phyloP scores from a whole-genome alignment of 805 yeast genomes.

The Candida pseudoglaebosa region DNA sequence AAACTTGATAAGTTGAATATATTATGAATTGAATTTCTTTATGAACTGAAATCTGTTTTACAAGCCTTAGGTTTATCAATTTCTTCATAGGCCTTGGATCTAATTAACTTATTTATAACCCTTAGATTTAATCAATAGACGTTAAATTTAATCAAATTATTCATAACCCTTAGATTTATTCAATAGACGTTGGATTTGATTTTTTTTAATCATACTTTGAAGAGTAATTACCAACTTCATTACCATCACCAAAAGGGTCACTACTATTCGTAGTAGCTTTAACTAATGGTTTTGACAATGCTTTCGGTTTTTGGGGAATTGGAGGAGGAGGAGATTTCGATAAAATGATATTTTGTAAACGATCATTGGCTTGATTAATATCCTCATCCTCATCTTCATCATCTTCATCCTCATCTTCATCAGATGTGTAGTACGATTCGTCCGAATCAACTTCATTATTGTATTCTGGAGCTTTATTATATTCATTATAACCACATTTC shows the following conservation, averaged over 20 bases:
- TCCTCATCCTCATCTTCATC: conserved; percentile 15
- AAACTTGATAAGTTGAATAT: too few species aligned
- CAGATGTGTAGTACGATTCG: conserved; percentile 36
- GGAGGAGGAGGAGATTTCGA: conserved; percentile 24
- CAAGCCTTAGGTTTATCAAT: too few species aligned
- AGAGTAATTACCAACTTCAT: conserved; percentile 14
- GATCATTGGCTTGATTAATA: conserved; percentile 7
- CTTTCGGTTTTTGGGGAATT: conserved; percentile 22
- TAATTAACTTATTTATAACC: too few species aligned
- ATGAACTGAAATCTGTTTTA: too few species aligned
- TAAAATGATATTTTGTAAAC: conserved; percentile 11
- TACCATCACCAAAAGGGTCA: conserved; percentile 39
- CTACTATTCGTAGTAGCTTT: conserved; percentile 24
- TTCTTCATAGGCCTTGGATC: too few species aligned
- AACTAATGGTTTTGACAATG: conserved; percentile 14
- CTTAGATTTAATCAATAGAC: too few species aligned
- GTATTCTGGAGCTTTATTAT: conserved; percentile 33
- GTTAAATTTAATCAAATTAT: too few species aligned
- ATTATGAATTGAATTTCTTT: too few species aligned
- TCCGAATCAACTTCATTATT: conserved; percentile 24
- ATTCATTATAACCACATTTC: conserved; percentile 38
- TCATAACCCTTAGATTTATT: too few species aligned
- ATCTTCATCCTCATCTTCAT: conserved; percentile 19
- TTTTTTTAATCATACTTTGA: conserved; percentile 17
- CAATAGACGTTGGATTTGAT: too few species aligned